These are phyloP conservation scores for Bocquillonia castaneifolia DNA, from an alignment of 441 rosid species.

Conservation along the genomic window DNA sequence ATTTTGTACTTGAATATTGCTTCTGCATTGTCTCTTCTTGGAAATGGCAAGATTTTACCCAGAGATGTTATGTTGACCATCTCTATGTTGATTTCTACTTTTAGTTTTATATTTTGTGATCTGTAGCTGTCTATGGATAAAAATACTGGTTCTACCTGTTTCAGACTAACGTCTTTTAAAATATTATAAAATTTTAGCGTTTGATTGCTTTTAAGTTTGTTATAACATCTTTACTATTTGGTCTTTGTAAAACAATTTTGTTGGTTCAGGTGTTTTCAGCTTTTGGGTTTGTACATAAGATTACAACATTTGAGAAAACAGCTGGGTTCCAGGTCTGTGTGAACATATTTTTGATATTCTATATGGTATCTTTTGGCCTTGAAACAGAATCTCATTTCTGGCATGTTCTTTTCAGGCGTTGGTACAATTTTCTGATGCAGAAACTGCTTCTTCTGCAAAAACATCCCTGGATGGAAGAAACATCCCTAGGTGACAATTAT, in stretches of 20 bases:
- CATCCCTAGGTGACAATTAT: conserved; percentile 95
- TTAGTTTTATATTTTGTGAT: not conserved
- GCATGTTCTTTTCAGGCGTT: conserved; percentile 55
- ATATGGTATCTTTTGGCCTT: conserved; percentile 14
- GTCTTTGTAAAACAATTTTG: conserved; percentile 24
- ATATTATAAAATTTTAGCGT: not conserved
- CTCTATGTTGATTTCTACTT: not conserved
- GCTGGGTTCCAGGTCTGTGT: conserved; percentile 84
- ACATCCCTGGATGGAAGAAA: conserved; percentile 88
- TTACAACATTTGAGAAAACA: conserved; percentile 96
- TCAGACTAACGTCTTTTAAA: not conserved
- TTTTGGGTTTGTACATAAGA: conserved; percentile 96
- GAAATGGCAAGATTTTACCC: not conserved
- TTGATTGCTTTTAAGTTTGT: conserved; percentile 7
- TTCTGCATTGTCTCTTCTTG: not conserved
- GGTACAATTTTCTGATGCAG: conserved; percentile 95
- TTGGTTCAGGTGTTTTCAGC: conserved; percentile 93
- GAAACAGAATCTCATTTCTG: conserved; percentile 19
- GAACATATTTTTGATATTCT: not conserved
- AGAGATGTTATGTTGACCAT: not conserved
- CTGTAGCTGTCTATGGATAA: not conserved
- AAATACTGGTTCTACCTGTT: conserved; percentile 10
- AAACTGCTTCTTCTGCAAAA: conserved; percentile 90
- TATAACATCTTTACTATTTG: conserved; percentile 13
- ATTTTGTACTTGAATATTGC: not conserved